These are phyloP conservation scores for Martiniozyma asiatica DNA, from an alignment of 1,139 yeast species.

Conservation along the genomic window DNA sequence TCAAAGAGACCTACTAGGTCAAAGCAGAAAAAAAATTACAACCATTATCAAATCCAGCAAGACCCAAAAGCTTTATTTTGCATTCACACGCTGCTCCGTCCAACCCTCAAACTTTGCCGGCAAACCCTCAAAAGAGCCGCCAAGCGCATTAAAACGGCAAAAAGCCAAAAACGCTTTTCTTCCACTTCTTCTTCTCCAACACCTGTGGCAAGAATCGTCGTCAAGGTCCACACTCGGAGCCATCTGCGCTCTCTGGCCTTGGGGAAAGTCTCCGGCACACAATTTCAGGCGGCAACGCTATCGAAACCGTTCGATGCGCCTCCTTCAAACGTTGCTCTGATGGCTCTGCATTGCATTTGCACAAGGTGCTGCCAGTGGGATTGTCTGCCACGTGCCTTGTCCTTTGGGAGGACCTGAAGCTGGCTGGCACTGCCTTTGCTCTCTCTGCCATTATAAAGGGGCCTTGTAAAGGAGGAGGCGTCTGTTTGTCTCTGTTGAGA, in stretches of 20 bases:
- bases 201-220: conserved; percentile 16
- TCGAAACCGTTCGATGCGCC: conserved; percentile 9
- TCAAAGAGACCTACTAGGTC: no score
- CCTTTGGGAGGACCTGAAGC: no score
- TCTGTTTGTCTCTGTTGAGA: conserved; percentile 5
- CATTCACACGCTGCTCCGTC: no score
- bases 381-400: no score
- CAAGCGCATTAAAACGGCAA: background rate
- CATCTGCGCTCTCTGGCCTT: conserved; percentile 8
- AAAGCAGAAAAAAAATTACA: no score
- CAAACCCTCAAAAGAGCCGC: conserved; percentile 2
- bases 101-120: no score
- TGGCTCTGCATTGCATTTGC: background rate
- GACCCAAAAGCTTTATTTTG: no score
- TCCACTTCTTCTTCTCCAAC: conserved; percentile 2
- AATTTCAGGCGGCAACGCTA: conserved; percentile 18
- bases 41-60: no score
- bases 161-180: background rate
- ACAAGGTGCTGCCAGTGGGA: no score
- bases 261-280: conserved; percentile 21
- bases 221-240: conserved; percentile 16
- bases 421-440: no score
- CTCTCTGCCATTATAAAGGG: no score
- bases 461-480: no score
- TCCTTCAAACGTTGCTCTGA: conserved; percentile 3